Percentiles rank a stretch among this genome's conserved stretches.
These are phyloP conservation scores for Pyrenula aspistea DNA, from an alignment of 495 filamentous ascomycete species.

Conservation along the genomic window DNA sequence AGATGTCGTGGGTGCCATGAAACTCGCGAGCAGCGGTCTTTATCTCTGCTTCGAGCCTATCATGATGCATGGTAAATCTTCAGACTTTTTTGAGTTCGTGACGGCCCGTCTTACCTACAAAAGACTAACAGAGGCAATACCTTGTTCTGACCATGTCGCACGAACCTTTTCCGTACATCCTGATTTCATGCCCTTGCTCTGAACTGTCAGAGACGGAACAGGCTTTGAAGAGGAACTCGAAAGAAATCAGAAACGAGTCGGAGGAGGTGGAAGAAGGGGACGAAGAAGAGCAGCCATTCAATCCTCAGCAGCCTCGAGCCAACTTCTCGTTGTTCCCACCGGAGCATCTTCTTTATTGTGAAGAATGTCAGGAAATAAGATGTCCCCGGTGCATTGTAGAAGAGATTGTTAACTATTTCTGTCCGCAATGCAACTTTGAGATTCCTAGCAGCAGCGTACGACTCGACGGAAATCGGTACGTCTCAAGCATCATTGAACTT, in stretches of 20 bases:
- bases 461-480: conserved; percentile 84
- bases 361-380: conserved; percentile 90
- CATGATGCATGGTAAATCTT: too few species aligned
- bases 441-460: conserved; percentile 81
- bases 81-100: too few species aligned
- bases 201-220: conserved; percentile 26
- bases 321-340: conserved; percentile 86
- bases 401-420: conserved; percentile 88
- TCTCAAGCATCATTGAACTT: conserved; percentile 4
- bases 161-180: conserved; percentile 66
- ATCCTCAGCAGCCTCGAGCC: conserved; percentile 70
- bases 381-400: conserved; percentile 86
- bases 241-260: conserved; percentile 14
- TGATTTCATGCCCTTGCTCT: conserved; percentile 84
- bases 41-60: too few species aligned
- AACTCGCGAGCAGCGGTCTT: too few species aligned
- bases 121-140: too few species aligned
- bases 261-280: conserved; percentile 36
- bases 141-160: neutral
- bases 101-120: too few species aligned
- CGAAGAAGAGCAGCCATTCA: conserved; percentile 70
- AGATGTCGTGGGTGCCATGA: too few species aligned
- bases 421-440: conserved; percentile 93
- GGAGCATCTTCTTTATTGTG: conserved; percentile 90
- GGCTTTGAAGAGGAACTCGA: conserved; percentile 5